Percentiles rank a stretch among this genome's conserved stretches.
Conservation (phyloP, 352 stramenopile species). For the Phytophthora colocasiae region DNA sequence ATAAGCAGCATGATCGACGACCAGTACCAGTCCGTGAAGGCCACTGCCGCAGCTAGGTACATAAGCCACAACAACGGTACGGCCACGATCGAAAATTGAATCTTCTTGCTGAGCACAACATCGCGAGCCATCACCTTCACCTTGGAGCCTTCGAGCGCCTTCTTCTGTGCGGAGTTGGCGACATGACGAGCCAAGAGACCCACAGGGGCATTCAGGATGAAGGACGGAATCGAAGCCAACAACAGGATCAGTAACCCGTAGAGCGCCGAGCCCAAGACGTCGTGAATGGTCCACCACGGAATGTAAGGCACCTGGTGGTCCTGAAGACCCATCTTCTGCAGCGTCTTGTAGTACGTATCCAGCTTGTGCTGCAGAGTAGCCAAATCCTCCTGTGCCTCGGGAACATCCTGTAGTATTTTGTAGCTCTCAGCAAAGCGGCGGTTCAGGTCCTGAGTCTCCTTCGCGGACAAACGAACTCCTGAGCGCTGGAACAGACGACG, state of each 20-base stretch:
- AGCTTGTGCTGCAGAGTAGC: conserved; percentile 73
- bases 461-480: conserved; percentile 83
- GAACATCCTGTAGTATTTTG: conserved; percentile 82
- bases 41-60: conserved; percentile 84
- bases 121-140: conserved; percentile 93
- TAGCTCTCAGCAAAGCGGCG: conserved; percentile 91
- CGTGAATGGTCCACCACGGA: conserved; percentile 87
- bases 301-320: conserved; percentile 93
- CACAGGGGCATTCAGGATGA: conserved; percentile 92
- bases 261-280: conserved; percentile 90
- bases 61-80: conserved; percentile 89
- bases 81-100: conserved; percentile 92
- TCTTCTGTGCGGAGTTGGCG: conserved; percentile 79
- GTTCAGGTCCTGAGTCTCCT: conserved; percentile 93
- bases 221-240: conserved; percentile 91
- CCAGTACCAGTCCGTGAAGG: conserved; percentile 89
- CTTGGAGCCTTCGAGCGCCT: conserved; percentile 85
- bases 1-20: conserved; percentile 82
- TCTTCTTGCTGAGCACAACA: conserved; percentile 94
- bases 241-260: conserved; percentile 87
- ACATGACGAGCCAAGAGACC: conserved; percentile 87
- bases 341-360: conserved; percentile 85
- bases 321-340: conserved; percentile 90
- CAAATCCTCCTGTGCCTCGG: conserved; percentile 68
- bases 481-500: conserved; percentile 95